These are phyloP conservation scores for Hypoxylon subgilvum DNA, from an alignment of 495 filamentous ascomycete genomes.

Conservation along the genomic window DNA sequence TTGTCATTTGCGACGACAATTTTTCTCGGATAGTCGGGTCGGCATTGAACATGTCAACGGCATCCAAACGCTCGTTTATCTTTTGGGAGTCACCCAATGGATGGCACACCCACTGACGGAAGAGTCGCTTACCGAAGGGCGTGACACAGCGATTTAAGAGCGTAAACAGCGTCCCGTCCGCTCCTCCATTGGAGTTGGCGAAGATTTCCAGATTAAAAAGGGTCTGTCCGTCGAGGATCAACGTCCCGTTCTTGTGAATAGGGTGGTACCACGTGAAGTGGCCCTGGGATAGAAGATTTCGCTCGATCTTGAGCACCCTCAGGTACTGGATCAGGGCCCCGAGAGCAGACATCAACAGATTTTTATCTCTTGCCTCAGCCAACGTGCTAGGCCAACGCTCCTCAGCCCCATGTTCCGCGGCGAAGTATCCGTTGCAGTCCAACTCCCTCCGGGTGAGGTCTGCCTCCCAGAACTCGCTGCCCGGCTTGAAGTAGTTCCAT, in stretches of 20 bases:
- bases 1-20: conserved; percentile 82
- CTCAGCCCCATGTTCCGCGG: conserved; percentile 66
- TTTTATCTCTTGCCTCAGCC: conserved; percentile 73
- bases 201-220: conserved; percentile 98
- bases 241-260: conserved; percentile 87
- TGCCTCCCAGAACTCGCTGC: conserved; percentile 90
- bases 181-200: conserved; percentile 86
- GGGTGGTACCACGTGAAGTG: conserved; percentile 94
- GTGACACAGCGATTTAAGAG: conserved; percentile 94
- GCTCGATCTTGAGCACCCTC: conserved; percentile 84
- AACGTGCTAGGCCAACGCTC: conserved; percentile 80
- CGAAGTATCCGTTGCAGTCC: conserved; percentile 81
- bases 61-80: conserved; percentile 95
- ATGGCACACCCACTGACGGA: conserved; percentile 97
- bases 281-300: conserved; percentile 83
- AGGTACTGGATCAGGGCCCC: conserved; percentile 90
- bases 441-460: conserved; percentile 83
- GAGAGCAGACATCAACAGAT: conserved; percentile 88
- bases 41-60: conserved; percentile 89
- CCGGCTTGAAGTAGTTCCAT: conserved; percentile 91
- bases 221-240: conserved; percentile 95
- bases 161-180: conserved; percentile 84
- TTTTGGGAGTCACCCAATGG: conserved; percentile 82
- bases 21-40: conserved; percentile 77
- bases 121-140: conserved; percentile 95